Evolutionary conservation across 495 filamentous ascomycete species (phyloP).

Genomic region (Penicillium daleae): DNA sequence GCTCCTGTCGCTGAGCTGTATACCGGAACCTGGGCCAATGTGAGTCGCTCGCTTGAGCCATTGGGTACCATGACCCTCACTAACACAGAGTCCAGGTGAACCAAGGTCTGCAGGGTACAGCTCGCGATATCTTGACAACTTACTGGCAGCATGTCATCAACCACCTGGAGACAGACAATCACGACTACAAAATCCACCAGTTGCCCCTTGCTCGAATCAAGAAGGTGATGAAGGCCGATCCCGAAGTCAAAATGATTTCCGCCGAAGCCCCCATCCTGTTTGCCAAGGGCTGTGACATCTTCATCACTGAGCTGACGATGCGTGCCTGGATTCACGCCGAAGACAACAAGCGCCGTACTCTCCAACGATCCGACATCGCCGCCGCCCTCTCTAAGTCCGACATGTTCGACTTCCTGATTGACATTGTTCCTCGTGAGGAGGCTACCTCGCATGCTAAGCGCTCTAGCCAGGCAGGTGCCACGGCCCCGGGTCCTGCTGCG

Average conservation of each 20-base stretch:
- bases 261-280: constrained; percentile 97
- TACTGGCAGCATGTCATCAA: constrained; percentile 99
- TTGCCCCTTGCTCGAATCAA: constrained; percentile 95
- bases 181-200: constrained; percentile 98
- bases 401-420: constrained; percentile 99
- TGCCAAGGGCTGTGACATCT: constrained; percentile 98
- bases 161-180: constrained; percentile 89
- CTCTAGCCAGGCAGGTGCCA: constrained; percentile 60
- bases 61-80: constrained; percentile 17
- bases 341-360: constrained; percentile 94
- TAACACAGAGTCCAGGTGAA: constrained; percentile 66
- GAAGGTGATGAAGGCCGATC: constrained; percentile 99
- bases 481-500: constrained; percentile 51
- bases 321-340: constrained; percentile 99
- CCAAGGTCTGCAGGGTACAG: constrained; percentile 89
- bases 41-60: constrained; percentile 42
- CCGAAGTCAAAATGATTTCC: constrained; percentile 99
- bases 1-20: constrained; percentile 86
- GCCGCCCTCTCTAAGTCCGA: constrained; percentile 94
- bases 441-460: constrained; percentile 83
- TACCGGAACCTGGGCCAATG: constrained; percentile 93
- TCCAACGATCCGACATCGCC: constrained; percentile 95
- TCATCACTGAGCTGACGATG: constrained; percentile 99
- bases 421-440: constrained; percentile 96
- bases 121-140: constrained; percentile 94